Evolutionary conservation across 129 eudicot genomes (phyloP).

Genomic region (Flaveria brownii): DNA sequence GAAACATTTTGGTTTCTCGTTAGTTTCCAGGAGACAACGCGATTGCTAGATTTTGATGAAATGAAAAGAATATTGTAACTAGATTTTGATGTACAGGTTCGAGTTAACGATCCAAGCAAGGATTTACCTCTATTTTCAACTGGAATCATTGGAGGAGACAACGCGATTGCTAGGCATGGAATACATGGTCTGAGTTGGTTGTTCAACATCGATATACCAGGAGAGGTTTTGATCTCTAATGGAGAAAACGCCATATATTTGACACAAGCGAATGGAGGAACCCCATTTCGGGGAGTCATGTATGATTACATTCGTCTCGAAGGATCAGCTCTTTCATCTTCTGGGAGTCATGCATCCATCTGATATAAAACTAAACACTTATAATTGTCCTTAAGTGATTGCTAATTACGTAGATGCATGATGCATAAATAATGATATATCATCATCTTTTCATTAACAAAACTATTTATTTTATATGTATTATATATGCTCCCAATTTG

Average conservation of each 20-base stretch:
- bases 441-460: too few species aligned
- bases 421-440: too few species aligned
- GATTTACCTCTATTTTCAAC: constrained; percentile 45
- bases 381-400: too few species aligned
- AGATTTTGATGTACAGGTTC: constrained; percentile 36
- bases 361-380: neutral
- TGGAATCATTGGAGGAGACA: constrained; percentile 65
- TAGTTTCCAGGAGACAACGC: too few species aligned
- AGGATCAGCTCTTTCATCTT: constrained; percentile 36
- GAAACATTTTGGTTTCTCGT: too few species aligned
- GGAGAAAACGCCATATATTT: constrained; percentile 44
- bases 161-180: constrained; percentile 65
- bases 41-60: too few species aligned
- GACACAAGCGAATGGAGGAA: constrained; percentile 42
- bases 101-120: constrained; percentile 40
- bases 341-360: neutral
- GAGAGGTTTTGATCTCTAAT: constrained; percentile 2
- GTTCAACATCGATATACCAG: constrained; percentile 43
- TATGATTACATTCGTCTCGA: constrained; percentile 38
- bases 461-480: too few species aligned
- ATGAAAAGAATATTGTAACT: neutral
- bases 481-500: too few species aligned
- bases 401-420: too few species aligned
- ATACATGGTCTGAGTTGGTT: constrained; percentile 66
- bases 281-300: constrained; percentile 48